Percentiles rank a stretch among this genome's conserved stretches.
Conservation (phyloP, 441 rosid species). For the Eruca vesicaria region DNA sequence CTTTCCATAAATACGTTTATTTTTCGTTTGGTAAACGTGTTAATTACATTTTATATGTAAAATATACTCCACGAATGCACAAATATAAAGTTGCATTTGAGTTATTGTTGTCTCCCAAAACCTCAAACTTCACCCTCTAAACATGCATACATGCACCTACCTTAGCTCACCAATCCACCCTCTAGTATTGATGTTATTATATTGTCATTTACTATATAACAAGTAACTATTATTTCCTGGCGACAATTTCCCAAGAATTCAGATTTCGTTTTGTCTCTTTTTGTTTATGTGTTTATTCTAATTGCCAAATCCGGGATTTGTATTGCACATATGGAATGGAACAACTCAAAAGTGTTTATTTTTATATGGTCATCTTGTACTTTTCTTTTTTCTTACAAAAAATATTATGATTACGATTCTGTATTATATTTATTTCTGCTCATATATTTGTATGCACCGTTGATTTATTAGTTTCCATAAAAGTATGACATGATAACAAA, state of each 20-base stretch:
- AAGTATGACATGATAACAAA: not conserved
- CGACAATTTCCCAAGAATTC: slow-evolving; percentile 29
- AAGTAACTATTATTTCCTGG: not conserved
- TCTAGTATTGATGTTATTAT: not conserved
- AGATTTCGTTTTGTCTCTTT: slow-evolving; percentile 12
- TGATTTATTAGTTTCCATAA: not conserved
- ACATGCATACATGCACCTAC: slow-evolving; percentile 32
- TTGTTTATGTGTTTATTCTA: slow-evolving; percentile 9
- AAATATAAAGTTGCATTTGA: slow-evolving; percentile 15
- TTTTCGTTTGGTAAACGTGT: slow-evolving; percentile 25
- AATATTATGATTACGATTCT: not conserved
- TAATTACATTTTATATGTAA: slow-evolving; percentile 13
- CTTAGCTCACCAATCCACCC: slow-evolving; percentile 19
- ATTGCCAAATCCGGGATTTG: slow-evolving; percentile 34
- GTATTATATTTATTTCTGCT: not conserved
- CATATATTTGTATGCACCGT: not conserved
- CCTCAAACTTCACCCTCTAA: slow-evolving; percentile 32
- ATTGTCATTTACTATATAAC: not conserved
- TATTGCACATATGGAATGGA: slow-evolving; percentile 23
- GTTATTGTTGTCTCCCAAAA: slow-evolving; percentile 31
- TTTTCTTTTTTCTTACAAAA: not conserved
- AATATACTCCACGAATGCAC: not conserved
- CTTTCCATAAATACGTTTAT: no score
- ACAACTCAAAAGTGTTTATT: slow-evolving; percentile 5
- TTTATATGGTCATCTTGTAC: not conserved